Conservation (phyloP, 192 early-diverging fungal genomes). For the Coemansia sp. region DNA sequence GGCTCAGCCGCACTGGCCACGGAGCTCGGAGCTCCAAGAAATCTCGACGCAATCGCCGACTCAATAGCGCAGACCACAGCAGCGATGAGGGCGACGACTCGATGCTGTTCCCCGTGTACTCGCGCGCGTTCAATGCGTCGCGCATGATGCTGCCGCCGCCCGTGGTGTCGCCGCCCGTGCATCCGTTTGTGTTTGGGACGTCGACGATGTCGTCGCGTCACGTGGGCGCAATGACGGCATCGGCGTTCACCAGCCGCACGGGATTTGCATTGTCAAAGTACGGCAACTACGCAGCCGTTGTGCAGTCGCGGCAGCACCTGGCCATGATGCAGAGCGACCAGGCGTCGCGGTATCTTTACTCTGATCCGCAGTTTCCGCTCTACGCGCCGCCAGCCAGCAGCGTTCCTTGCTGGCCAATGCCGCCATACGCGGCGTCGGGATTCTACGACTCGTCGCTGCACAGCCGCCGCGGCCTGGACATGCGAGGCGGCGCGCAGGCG, state of each 20-base stretch:
- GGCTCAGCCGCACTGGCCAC: constrained; percentile 15
- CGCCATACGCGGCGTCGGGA: background rate
- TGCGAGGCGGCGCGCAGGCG: constrained; percentile 26
- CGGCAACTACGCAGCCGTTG: constrained; percentile 44
- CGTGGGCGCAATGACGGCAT: background rate
- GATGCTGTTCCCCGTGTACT: constrained; percentile 20
- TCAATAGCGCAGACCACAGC: background rate
- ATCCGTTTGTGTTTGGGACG: constrained; percentile 34
- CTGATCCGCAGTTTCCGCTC: constrained; percentile 40
- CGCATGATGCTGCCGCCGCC: constrained; percentile 27
- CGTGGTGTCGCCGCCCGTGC: constrained; percentile 25
- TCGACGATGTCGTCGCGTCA: constrained; percentile 13
- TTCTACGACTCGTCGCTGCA: background rate
- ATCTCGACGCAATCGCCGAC: background rate
- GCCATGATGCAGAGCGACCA: constrained; percentile 28
- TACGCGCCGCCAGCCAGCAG: constrained; percentile 16
- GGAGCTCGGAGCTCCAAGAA: background rate
- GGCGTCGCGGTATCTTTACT: constrained; percentile 28
- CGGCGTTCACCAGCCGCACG: background rate
- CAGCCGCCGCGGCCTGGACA: background rate
- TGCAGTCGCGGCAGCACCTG: constrained; percentile 46
- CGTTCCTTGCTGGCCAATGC: constrained; percentile 19
- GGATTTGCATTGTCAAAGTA: constrained; percentile 43
- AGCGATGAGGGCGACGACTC: constrained; percentile 5
- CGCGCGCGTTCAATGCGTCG: constrained; percentile 22